Base-by-base conservation (phyloP, 2,329 filamentous ascomycete species). In the Cryphonectria parasitica region DNA sequence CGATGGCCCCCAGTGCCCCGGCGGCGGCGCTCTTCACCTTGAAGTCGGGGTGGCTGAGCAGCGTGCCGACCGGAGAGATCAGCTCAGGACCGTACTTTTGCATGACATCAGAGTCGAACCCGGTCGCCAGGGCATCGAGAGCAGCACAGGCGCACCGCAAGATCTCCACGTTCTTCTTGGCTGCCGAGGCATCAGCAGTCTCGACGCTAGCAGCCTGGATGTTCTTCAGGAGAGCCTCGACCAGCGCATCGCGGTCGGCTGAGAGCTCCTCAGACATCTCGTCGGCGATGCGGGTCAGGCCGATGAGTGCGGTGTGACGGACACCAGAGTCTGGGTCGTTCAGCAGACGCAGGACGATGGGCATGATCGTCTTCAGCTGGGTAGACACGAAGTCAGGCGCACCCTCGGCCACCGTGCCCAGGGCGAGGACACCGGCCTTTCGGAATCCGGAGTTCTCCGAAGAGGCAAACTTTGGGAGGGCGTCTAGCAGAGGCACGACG, bases 341-440 rank as follows among this genome's bases (percentile, higher is more conserved):
- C 54, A 99, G 89, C 11, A 98, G 87, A 77, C 89, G 90, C 70
- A 98, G 86, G 71, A 98, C 90, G 75, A 93, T 87, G 64, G 96
- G 96, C 80, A 98, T 89, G 75, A 98, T 92, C 74, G 91, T 88
- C 77, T 91, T 87, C 73, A 98, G 89, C 82, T 99, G 96, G 28
- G 95, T 97, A 74, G 93, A 94, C 78, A 98, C 94, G 82, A 98
- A 99, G 81, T 99, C 96, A 22, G 96, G 96, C 41, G 96, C 95
- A 76, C 96, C 96, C 85, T 98, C 96, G 67, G 97, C 95, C 76
- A 93, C 95, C 85, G 95, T 97, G 71, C 95, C 95, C 6, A 99
- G 88, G 64, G 95, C 92, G 73, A 98, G 87, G 78, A 98, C 96
- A 82, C 93, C 95, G 68, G 95, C 95, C 82, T 95, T 92, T 72